These are phyloP conservation scores for Barnettozyma wickerhamii DNA, from an alignment of 805 yeast species.

Conservation along the genomic window DNA sequence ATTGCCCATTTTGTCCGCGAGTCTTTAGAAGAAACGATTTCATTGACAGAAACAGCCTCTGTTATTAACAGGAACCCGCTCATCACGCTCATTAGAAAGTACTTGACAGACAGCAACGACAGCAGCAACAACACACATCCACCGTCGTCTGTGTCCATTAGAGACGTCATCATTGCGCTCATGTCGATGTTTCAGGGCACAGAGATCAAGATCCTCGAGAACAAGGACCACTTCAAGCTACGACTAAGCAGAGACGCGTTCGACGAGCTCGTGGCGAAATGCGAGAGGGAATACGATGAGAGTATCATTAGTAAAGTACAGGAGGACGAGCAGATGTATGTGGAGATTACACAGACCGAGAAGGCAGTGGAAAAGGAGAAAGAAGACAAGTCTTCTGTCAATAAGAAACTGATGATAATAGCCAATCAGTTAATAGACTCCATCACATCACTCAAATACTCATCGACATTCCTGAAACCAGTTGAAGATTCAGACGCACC, in stretches of 20 bases:
- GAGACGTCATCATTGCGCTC: conserved; percentile 24
- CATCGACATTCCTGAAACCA: conserved; percentile 69
- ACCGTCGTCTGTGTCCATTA: conserved; percentile 10
- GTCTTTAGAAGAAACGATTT: conserved; percentile 21
- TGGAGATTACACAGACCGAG: conserved; percentile 4
- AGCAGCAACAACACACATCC: conserved; percentile 1
- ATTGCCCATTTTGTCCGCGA: conserved; percentile 23
- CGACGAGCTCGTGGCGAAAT: conserved; percentile 12
- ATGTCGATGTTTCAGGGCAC: conserved; percentile 20
- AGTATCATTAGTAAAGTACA: conserved; percentile 6
- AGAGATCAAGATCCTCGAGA: conserved; percentile 22
- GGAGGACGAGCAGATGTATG: conserved; percentile 12
- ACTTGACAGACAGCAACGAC: conserved; percentile 7
- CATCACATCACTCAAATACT: conserved; percentile 65
- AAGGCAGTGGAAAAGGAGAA: conserved; percentile 4
- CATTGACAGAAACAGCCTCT: conserved; percentile 19
- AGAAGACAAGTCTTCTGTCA: neutral
- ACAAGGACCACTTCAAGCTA: conserved; percentile 23
- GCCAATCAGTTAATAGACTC: conserved; percentile 60
- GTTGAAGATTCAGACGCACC: conserved; percentile 68
- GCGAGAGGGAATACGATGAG: conserved; percentile 8
- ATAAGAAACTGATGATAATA: conserved; percentile 54
- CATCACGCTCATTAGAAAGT: conserved; percentile 9
- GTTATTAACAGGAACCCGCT: conserved; percentile 21
- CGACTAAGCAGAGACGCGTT: conserved; percentile 17